phyloP scores from a whole-genome alignment of 345 rosid species.

The Murraya paniculata region DNA sequence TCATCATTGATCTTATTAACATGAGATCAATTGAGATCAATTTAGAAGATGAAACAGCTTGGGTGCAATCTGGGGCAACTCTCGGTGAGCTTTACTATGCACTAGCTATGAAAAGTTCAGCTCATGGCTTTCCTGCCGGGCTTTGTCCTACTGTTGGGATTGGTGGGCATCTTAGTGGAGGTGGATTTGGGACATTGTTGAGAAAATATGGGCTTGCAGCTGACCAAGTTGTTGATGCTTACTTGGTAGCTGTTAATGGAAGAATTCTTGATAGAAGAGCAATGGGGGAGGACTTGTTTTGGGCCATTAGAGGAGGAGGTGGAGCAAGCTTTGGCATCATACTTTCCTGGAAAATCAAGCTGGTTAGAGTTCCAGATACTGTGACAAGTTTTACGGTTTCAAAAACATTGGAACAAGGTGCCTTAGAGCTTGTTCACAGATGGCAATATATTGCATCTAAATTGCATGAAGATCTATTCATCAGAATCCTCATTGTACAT shows the following conservation, averaged over 20 bases:
- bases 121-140: slow-evolving; percentile 51
- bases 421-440: slow-evolving; percentile 27
- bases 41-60: slow-evolving; percentile 26
- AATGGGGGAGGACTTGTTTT: slow-evolving; percentile 55
- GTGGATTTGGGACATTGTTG: slow-evolving; percentile 43
- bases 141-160: slow-evolving; percentile 42
- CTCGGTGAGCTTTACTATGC: slow-evolving; percentile 46
- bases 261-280: slow-evolving; percentile 30
- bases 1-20: slow-evolving; percentile 42
- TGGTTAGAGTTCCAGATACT: slow-evolving; percentile 38
- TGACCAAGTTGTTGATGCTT: slow-evolving; percentile 44
- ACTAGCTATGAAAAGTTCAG: slow-evolving; percentile 34
- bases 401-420: slow-evolving; percentile 28
- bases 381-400: slow-evolving; percentile 37
- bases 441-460: slow-evolving; percentile 44
- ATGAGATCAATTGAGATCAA: slow-evolving; percentile 28
- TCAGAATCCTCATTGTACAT: slow-evolving; percentile 29
- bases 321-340: slow-evolving; percentile 52
- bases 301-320: slow-evolving; percentile 62
- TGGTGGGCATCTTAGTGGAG: slow-evolving; percentile 45
- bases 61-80: slow-evolving; percentile 50
- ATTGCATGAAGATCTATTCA: slow-evolving; percentile 37
- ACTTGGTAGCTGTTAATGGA: slow-evolving; percentile 36
- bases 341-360: slow-evolving; percentile 41
- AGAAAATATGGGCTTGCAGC: slow-evolving; percentile 48